Percentiles rank a stretch among this genome's conserved stretches.
These are phyloP conservation scores for Saraca asoca DNA, from an alignment of 331 rosid genomes.

Conservation along the genomic window DNA sequence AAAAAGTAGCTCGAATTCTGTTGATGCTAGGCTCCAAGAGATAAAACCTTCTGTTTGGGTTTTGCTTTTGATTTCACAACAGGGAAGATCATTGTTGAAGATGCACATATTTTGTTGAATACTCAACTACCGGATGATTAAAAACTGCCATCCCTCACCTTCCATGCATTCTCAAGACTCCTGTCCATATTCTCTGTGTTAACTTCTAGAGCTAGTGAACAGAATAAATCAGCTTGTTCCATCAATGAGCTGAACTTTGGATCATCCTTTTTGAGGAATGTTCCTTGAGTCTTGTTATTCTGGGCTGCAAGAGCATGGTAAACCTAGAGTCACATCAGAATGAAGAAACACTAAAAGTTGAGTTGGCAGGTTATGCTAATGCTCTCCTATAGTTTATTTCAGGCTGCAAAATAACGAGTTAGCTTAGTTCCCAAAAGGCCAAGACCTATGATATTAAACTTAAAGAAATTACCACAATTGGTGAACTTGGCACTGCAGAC, in stretches of 20 bases:
- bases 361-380: constrained; percentile 15
- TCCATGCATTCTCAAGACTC: constrained; percentile 98
- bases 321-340: constrained; percentile 33
- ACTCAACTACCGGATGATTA: constrained; percentile 14
- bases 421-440: constrained; percentile 10
- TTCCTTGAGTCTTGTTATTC: constrained; percentile 60
- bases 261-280: constrained; percentile 85
- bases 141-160: constrained; percentile 60
- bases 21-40: no score
- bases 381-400: constrained; percentile 31
- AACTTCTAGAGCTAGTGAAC: constrained; percentile 85
- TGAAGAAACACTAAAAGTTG: constrained; percentile 31
- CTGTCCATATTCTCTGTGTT: constrained; percentile 80
- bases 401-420: constrained; percentile 28
- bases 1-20: constrained; percentile 7
- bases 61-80: constrained; percentile 22
- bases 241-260: constrained; percentile 76
- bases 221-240: constrained; percentile 96
- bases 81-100: constrained; percentile 7
- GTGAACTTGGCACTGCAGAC: constrained; percentile 43
- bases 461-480: constrained; percentile 52
- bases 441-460: constrained; percentile 10
- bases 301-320: constrained; percentile 48
- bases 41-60: no score
- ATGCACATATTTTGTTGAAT: constrained; percentile 20